Conservation (phyloP, 192 early-diverging fungal species). For the Umbelopsis sp. region DNA sequence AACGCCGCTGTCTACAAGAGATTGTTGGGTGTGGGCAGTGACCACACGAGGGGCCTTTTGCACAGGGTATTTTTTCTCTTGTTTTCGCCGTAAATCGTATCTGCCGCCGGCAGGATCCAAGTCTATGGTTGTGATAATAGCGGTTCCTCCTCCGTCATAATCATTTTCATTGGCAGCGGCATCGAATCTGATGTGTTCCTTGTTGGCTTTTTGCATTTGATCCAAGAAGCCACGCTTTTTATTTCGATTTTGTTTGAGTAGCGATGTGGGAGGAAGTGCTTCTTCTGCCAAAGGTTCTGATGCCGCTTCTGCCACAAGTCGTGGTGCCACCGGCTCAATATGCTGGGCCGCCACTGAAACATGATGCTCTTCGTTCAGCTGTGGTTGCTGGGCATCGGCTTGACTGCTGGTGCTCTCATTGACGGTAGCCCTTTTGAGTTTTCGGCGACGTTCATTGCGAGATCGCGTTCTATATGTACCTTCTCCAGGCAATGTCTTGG, state of each 20-base stretch:
- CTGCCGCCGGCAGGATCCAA: neutral
- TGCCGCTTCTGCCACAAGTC: too few relatives aligned
- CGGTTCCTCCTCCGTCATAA: neutral
- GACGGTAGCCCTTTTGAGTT: neutral
- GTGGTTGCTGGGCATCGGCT: neutral
- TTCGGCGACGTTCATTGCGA: neutral
- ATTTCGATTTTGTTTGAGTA: slow-evolving; percentile 7
- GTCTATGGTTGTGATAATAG: neutral
- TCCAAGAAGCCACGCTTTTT: slow-evolving; percentile 9
- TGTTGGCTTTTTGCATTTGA: neutral
- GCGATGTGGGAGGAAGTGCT: neutral
- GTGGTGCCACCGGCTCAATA: too few relatives aligned
- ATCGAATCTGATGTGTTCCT: slow-evolving; percentile 3
- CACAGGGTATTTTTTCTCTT: slow-evolving; percentile 6
- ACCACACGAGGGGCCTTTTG: neutral
- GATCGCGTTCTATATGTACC: neutral
- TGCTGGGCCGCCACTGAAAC: too few relatives aligned
- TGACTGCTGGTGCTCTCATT: neutral
- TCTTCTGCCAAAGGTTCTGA: too few relatives aligned
- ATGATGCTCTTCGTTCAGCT: neutral
- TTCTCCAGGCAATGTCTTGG: neutral
- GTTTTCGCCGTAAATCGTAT: neutral
- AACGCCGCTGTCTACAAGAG: neutral
- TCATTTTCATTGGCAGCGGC: neutral
- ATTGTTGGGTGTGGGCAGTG: neutral